Evolutionary conservation across 345 rosid genomes (phyloP).

Genomic region (Geranium rotundifolium): DNA sequence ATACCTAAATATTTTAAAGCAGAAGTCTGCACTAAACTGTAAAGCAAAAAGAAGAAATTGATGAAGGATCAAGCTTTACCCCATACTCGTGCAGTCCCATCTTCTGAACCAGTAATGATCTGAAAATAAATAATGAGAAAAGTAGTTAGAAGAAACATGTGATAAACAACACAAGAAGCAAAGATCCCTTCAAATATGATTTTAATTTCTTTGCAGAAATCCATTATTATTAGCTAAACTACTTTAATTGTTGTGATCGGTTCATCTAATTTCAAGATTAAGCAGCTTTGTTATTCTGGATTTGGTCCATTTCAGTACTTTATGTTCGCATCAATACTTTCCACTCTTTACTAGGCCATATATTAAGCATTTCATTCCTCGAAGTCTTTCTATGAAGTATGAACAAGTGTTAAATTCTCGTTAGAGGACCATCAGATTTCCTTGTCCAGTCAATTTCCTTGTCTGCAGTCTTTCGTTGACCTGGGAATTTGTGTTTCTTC

Average conservation of each 20-base stretch:
- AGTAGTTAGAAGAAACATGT: not conserved
- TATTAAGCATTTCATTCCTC: not conserved
- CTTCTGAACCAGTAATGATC: slow-evolving; percentile 95
- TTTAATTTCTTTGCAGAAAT: no score
- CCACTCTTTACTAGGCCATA: not conserved
- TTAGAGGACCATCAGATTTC: not conserved
- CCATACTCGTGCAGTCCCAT: slow-evolving; percentile 92
- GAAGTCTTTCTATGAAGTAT: not conserved
- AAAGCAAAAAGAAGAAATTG: slow-evolving; percentile 1
- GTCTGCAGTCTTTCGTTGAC: not conserved
- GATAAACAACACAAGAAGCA: not conserved
- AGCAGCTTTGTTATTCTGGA: not conserved
- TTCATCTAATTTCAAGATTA: not conserved
- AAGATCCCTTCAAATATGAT: not conserved
- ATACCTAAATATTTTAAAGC: not conserved
- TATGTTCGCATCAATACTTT: not conserved
- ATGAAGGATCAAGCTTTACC: slow-evolving; percentile 30
- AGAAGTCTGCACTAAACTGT: not conserved
- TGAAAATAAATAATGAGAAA: slow-evolving; percentile 21
- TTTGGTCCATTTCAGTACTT: no score
- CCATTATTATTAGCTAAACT: not conserved
- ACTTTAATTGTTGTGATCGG: no score
- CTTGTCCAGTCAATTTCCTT: not conserved
- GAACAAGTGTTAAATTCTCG: not conserved
- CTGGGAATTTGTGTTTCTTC: not conserved